Base-by-base conservation (phyloP, 129 eudicot genomes). In the Saussurea involucrata region DNA sequence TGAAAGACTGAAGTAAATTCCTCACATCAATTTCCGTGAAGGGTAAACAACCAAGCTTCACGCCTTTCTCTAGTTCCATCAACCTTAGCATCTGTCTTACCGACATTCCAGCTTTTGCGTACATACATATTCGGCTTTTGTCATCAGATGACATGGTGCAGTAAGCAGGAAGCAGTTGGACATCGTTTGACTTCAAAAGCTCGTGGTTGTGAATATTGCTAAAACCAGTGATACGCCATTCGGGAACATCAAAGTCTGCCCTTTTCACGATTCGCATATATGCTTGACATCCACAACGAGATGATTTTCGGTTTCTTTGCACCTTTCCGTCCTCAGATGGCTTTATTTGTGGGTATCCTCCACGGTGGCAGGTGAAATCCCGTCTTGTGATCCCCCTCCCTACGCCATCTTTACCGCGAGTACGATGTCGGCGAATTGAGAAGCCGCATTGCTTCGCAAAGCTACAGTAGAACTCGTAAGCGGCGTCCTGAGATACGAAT, bases 241-340 rank as follows among this genome's bases (percentile, higher is more conserved):
- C 98, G 8, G 98, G 94, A 60, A 90, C 92, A 69, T 88, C 87
- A 24, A 88, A 90, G 79, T 90, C 96, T 4, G 88, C 88, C 76
- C 93, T 81, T 58, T 83, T 88, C 37, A 88, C 92, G 9, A 92
- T 89, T 64, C 97, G 73, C 92, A 92, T 88, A 80, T 88, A 90
- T 4, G 98, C 96, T 79, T 90, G 93, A 58, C 98, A 92, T 27
- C 96, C 98, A 80, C 98, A 92, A 57, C 98, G 92, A 5, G 96
- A 84, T 72, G 98, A 92, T 63, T 85, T 92, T 9, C 98, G 71
- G 76, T 92, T 92, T 83, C 96, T 88, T 74, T 90, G 98, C 36
- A 79, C 78, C 71, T 92, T 92, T 22, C 90, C 90, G 37, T 92
- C 97, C 13, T 87, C 93, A 0, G 90, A 80, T 5, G 93, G 92